Conservation (phyloP, 495 filamentous ascomycete genomes). For the Mytilinidion resinicola region DNA sequence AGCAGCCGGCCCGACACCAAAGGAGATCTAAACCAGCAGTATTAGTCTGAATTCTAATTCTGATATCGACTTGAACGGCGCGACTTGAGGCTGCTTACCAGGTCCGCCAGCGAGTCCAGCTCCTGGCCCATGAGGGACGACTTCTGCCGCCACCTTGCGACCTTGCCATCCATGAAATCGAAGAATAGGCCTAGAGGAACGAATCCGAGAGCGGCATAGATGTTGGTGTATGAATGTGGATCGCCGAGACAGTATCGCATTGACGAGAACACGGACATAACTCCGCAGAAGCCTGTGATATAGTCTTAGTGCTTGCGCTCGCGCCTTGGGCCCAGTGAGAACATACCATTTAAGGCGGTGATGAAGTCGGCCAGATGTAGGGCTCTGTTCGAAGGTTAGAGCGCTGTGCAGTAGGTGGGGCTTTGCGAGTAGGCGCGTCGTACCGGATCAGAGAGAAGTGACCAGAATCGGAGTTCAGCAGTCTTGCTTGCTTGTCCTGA, state of each 20-base stretch:
- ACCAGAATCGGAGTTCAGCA: slow-evolving; percentile 67
- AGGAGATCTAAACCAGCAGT: slow-evolving; percentile 65
- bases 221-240: slow-evolving; percentile 53
- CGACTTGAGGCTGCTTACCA: slow-evolving; percentile 51
- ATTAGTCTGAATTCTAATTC: background rate
- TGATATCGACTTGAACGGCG: background rate
- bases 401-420: slow-evolving; percentile 2
- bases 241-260: slow-evolving; percentile 86
- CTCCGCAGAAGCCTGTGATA: slow-evolving; percentile 61
- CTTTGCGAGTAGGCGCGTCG: slow-evolving; percentile 12
- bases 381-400: slow-evolving; percentile 47
- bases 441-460: slow-evolving; percentile 74
- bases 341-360: slow-evolving; percentile 84
- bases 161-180: slow-evolving; percentile 96
- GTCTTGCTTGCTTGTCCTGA: slow-evolving; percentile 77
- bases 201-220: slow-evolving; percentile 78
- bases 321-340: background rate
- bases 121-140: slow-evolving; percentile 96
- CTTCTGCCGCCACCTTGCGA: slow-evolving; percentile 93
- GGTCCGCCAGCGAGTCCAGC: slow-evolving; percentile 90
- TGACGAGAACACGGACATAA: slow-evolving; percentile 93
- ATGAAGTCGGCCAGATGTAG: slow-evolving; percentile 93
- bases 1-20: slow-evolving; percentile 82
- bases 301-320: slow-evolving; percentile 1
- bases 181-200: slow-evolving; percentile 96